A percentile compares a stretch with the other conserved stretches of the same genome.
Conservation (phyloP, 2,329 filamentous ascomycete genomes). For the Berkeleyomyces basicola region DNA sequence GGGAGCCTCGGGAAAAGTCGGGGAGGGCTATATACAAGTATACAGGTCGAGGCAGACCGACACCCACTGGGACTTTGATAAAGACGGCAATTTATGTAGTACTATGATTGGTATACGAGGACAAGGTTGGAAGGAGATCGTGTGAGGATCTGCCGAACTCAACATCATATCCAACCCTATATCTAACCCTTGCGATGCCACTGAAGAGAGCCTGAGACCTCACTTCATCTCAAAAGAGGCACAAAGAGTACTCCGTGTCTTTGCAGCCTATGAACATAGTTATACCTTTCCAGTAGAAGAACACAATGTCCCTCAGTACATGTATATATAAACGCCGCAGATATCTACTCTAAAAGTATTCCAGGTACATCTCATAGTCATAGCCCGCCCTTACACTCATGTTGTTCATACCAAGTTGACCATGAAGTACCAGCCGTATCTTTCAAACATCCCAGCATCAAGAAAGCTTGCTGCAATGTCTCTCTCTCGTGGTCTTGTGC, state of each 20-base stretch:
- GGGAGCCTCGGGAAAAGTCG: not conserved
- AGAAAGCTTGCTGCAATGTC: not conserved
- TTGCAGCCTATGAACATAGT: too few relatives aligned
- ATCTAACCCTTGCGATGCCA: not conserved
- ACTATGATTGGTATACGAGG: not conserved
- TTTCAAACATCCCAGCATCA: not conserved
- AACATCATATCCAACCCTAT: not conserved
- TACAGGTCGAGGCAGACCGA: not conserved
- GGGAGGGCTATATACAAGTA: not conserved
- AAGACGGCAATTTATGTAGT: not conserved
- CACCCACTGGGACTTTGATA: not conserved
- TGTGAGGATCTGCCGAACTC: not conserved
- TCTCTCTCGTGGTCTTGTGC: not conserved
- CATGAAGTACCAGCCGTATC: too few relatives aligned
- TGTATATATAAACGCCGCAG: too few relatives aligned
- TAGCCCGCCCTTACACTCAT: too few relatives aligned
- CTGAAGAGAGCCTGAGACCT: not conserved
- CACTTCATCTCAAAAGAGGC: not conserved
- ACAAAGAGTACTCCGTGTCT: not conserved
- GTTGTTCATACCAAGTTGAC: too few relatives aligned
- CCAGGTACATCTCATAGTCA: too few relatives aligned
- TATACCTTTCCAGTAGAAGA: too few relatives aligned
- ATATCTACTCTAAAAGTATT: too few relatives aligned
- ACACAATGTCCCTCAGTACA: too few relatives aligned
- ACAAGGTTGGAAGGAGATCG: slow-evolving; percentile 1